phyloP scores from a whole-genome alignment of 2,329 filamentous ascomycete species.

The Fusarium chlamydosporum region DNA sequence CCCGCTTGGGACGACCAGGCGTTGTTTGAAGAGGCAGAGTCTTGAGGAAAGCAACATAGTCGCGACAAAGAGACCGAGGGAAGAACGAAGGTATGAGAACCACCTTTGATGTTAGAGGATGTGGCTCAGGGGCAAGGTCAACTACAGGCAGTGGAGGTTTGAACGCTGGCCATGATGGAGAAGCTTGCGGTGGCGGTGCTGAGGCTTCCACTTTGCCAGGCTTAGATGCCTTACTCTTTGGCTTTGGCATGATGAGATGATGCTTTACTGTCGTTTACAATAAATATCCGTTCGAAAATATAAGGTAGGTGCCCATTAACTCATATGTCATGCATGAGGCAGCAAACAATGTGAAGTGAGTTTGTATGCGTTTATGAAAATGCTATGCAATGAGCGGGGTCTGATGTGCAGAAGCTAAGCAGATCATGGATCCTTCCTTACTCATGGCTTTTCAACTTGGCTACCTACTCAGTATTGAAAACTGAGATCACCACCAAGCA shows the following conservation, averaged over 20 bases:
- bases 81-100: constrained; percentile 81
- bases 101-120: constrained; percentile 71
- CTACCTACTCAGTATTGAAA: constrained; percentile 3
- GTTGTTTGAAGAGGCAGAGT: constrained; percentile 82
- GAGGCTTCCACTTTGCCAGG: constrained; percentile 37
- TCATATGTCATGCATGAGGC: background rate
- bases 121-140: constrained; percentile 72
- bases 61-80: constrained; percentile 79
- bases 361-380: constrained; percentile 9
- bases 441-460: constrained; percentile 3
- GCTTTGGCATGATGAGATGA: constrained; percentile 53
- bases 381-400: constrained; percentile 36
- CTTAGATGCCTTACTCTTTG: constrained; percentile 54
- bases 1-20: constrained; percentile 81
- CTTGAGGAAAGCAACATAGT: constrained; percentile 79
- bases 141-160: constrained; percentile 76
- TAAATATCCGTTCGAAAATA: background rate
- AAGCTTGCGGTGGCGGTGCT: constrained; percentile 52
- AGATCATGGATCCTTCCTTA: background rate
- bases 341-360: background rate
- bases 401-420: constrained; percentile 4
- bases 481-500: constrained; percentile 5
- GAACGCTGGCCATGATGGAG: constrained; percentile 77
- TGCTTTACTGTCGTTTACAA: constrained; percentile 1
- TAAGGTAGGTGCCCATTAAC: background rate